phyloP scores from a whole-genome alignment of 345 rosid species.

The Turritis glabra region DNA sequence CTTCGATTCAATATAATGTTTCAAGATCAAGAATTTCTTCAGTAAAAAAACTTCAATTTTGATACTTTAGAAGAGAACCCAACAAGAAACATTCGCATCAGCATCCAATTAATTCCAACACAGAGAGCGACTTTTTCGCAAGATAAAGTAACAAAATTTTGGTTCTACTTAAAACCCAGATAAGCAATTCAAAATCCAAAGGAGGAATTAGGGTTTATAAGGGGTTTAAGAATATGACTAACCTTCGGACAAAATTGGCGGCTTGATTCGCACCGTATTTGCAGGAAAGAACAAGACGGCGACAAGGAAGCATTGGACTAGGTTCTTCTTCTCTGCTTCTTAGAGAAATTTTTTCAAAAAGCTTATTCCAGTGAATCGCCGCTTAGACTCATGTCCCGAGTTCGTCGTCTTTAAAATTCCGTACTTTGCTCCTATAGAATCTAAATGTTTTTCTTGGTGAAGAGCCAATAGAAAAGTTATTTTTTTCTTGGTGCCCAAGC shows the following conservation, averaged over 20 bases:
- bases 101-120: neutral
- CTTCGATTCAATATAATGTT: neutral
- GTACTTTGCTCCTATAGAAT: neutral
- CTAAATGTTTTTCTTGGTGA: slow-evolving; percentile 12
- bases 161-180: neutral
- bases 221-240: slow-evolving; percentile 16
- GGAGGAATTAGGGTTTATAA: slow-evolving; percentile 31
- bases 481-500: slow-evolving; percentile 27
- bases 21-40: neutral
- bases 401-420: neutral
- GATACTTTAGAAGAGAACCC: neutral
- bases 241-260: slow-evolving; percentile 42
- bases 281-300: slow-evolving; percentile 46
- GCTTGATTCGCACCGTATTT: slow-evolving; percentile 41
- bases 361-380: neutral
- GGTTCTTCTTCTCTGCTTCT: neutral
- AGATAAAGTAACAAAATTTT: neutral
- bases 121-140: neutral
- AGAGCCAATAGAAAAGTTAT: neutral
- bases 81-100: slow-evolving; percentile 12
- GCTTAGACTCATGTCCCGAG: neutral
- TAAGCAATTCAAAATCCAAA: neutral
- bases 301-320: slow-evolving; percentile 44
- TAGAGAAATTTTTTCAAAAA: neutral
- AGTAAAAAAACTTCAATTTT: neutral